Evolutionary conservation across 2,329 filamentous ascomycete species (phyloP).

Genomic region (Penicillium concentricum): DNA sequence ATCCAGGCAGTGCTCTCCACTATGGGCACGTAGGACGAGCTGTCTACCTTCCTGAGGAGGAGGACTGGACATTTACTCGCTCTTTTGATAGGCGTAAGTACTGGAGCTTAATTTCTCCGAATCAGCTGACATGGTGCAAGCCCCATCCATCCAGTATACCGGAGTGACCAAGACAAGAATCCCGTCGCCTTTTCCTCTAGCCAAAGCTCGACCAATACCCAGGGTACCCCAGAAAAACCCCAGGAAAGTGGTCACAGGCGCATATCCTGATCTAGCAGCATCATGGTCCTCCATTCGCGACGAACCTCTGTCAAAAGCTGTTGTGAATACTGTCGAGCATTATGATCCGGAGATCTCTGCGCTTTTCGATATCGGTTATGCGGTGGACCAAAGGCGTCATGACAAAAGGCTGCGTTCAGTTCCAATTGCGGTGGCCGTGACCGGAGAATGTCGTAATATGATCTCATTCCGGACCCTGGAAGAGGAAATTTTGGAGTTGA

Average conservation of each 20-base stretch:
- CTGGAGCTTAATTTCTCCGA: neutral
- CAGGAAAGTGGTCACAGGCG: constrained; percentile 26
- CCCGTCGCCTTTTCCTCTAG: constrained; percentile 19
- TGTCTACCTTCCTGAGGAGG: constrained; percentile 49
- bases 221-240: constrained; percentile 16
- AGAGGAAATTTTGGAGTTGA: constrained; percentile 29
- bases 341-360: constrained; percentile 39
- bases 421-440: constrained; percentile 38
- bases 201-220: constrained; percentile 7
- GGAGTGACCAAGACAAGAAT: constrained; percentile 32
- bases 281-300: constrained; percentile 30
- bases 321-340: constrained; percentile 27
- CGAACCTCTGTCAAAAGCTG: constrained; percentile 34
- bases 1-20: constrained; percentile 49
- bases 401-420: constrained; percentile 28
- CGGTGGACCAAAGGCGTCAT: constrained; percentile 38
- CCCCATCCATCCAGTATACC: constrained; percentile 28
- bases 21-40: constrained; percentile 58
- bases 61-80: constrained; percentile 52
- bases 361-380: constrained; percentile 52
- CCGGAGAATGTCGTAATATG: constrained; percentile 49
- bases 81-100: constrained; percentile 31
- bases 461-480: constrained; percentile 46
- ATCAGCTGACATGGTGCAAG: constrained; percentile 14
- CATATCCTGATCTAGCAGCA: constrained; percentile 38